A percentile compares a stretch with the other conserved stretches of the same genome.
phyloP scores from a whole-genome alignment of 306 rosid genomes.

The Glycine latifolia region DNA sequence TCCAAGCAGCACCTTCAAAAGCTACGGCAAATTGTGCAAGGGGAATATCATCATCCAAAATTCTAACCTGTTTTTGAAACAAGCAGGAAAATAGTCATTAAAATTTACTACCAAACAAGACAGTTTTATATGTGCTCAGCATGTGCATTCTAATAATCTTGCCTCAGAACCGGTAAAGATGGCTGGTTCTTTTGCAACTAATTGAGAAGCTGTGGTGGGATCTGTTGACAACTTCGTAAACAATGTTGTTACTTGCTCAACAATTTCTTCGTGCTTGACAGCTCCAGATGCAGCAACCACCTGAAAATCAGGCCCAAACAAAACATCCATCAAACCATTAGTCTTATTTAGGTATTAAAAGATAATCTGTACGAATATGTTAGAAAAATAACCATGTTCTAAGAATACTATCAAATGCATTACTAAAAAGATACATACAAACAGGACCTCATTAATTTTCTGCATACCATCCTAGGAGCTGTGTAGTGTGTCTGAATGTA shows the following conservation, averaged over 20 bases:
- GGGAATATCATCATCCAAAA: conserved; percentile 35
- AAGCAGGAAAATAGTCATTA: not conserved
- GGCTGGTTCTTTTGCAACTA: conserved; percentile 79
- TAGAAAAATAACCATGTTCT: not conserved
- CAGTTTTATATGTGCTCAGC: not conserved
- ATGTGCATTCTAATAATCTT: conserved; percentile 5
- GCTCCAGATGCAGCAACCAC: conserved; percentile 94
- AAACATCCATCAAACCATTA: not conserved
- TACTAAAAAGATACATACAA: conserved; percentile 14
- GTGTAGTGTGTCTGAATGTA: conserved; percentile 90
- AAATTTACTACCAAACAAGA: conserved; percentile 5
- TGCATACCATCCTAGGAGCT: conserved; percentile 91
- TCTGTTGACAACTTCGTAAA: conserved; percentile 79
- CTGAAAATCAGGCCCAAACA: conserved; percentile 50
- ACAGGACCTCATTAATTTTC: not conserved
- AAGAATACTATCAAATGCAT: not conserved
- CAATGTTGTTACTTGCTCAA: conserved; percentile 69
- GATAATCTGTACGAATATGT: not conserved
- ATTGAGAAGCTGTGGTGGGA: conserved; percentile 81
- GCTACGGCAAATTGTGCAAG: conserved; percentile 83
- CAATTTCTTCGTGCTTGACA: conserved; percentile 83
- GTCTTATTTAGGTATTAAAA: not conserved
- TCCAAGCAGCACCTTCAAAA: conserved; percentile 87
- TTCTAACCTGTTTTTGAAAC: conserved; percentile 71
- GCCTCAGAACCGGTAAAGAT: conserved; percentile 79